Evolutionary conservation across 495 filamentous ascomycete genomes (phyloP).

Genomic region (Jackrogersella multiformis): DNA sequence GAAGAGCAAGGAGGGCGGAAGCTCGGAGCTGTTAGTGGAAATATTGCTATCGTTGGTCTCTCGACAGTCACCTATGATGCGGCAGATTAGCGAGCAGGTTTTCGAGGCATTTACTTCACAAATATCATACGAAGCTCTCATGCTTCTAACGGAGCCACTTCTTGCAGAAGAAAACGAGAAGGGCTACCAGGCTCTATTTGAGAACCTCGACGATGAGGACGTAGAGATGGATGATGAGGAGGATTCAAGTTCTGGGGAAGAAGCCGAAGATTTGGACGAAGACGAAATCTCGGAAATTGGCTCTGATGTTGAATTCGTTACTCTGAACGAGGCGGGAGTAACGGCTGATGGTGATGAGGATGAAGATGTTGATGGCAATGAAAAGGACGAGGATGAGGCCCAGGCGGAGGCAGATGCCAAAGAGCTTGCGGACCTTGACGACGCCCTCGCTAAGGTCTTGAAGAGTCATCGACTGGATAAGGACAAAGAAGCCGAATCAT

Average conservation of each 20-base stretch:
- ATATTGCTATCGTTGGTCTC: conserved; percentile 87
- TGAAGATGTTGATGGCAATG: conserved; percentile 55
- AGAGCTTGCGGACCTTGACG: conserved; percentile 71
- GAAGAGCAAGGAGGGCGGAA: conserved; percentile 66
- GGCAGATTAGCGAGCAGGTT: conserved; percentile 85
- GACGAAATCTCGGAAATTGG: conserved; percentile 50
- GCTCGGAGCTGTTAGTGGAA: conserved; percentile 81
- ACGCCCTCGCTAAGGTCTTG: conserved; percentile 78
- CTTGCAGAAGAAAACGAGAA: conserved; percentile 80
- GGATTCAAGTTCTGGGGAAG: conserved; percentile 53
- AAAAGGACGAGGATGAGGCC: conserved; percentile 52
- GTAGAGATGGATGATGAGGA: conserved; percentile 54
- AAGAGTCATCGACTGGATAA: conserved; percentile 67
- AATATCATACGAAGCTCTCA: conserved; percentile 75
- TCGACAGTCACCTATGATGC: conserved; percentile 83
- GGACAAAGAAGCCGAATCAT: conserved; percentile 61
- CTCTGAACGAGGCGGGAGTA: conserved; percentile 46
- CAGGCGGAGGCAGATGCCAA: conserved; percentile 49
- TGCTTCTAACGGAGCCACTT: conserved; percentile 77
- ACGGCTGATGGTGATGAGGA: conserved; percentile 51
- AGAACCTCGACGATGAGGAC: conserved; percentile 73
- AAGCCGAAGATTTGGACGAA: conserved; percentile 48
- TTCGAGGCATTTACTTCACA: conserved; percentile 80
- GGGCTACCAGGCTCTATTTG: conserved; percentile 88
- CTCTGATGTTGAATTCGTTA: conserved; percentile 59